These are phyloP conservation scores for Pythium dissimile DNA, from an alignment of 352 stramenopile species.

Conservation along the genomic window DNA sequence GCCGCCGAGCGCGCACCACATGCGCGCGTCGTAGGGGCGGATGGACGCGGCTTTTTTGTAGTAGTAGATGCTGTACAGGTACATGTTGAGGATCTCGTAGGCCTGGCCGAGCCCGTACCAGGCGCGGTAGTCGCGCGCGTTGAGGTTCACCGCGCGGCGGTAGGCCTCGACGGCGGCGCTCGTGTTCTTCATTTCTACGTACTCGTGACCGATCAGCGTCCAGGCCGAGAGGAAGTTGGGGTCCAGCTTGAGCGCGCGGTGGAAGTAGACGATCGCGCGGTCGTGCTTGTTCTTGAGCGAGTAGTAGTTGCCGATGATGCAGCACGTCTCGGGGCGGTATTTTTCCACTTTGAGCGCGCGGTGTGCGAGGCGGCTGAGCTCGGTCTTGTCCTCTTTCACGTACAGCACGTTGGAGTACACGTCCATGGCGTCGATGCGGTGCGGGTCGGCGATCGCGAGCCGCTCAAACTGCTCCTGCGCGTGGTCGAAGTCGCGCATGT, in stretches of 20 bases:
- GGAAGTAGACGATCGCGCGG: constrained; percentile 97
- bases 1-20: constrained; percentile 95
- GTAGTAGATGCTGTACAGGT: constrained; percentile 98
- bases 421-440: constrained; percentile 81
- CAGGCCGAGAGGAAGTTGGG: constrained; percentile 94
- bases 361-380: constrained; percentile 88
- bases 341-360: constrained; percentile 94
- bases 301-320: constrained; percentile 93
- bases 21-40: constrained; percentile 96
- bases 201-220: constrained; percentile 99
- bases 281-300: constrained; percentile 93
- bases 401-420: constrained; percentile 87
- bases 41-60: constrained; percentile 95
- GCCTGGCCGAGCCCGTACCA: constrained; percentile 98
- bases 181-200: constrained; percentile 98
- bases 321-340: constrained; percentile 97
- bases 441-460: constrained; percentile 54
- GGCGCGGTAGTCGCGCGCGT: constrained; percentile 93
- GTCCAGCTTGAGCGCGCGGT: constrained; percentile 94
- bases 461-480: constrained; percentile 75
- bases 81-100: constrained; percentile 99
- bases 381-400: constrained; percentile 84
- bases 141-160: constrained; percentile 91
- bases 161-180: constrained; percentile 96
- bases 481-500: constrained; percentile 80